Base-by-base conservation (phyloP, 2,329 filamentous ascomycete genomes). In the Penicillium capsulatum region DNA sequence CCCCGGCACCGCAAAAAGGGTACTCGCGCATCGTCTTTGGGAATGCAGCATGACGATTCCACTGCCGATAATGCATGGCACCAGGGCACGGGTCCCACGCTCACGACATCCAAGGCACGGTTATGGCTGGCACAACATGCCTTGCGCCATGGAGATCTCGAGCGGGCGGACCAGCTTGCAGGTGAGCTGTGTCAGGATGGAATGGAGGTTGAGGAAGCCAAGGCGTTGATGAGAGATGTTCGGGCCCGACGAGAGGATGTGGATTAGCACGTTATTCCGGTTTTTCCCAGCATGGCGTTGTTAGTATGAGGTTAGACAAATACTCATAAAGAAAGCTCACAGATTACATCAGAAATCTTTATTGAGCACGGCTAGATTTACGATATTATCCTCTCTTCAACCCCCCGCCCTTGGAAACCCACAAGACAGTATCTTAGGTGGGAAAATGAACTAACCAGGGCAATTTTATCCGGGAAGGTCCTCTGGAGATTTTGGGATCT, bases 101-200 rank as follows among this genome's bases (percentile, higher is more conserved):
- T 83, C 3, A 89, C 90, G 13, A 98, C 92, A 6, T 92, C 86
- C 53, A 94, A 89, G 59, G 92, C 92, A 5, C 78, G 92, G 15
- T 80, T 96, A 73, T 98, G 92, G 92, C 78, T 98, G 40, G 92
- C 92, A 11, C 80, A 81, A 40, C 84, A 83, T 68, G 84, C 88
- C 9, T 84, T 94, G 69, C 76, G 79, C 26, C 78, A 77, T 8
- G 81, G 81, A 27, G 88, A 95, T 63, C 86, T 86, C 54, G 72
- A 75, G 20, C 77, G 84, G 14, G 87, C 88, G 3, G 84, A 85
- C 66, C 80, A 87, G 47, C 70, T 97, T 29, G 90, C 89, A 0
- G 88, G 83, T 45, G 92, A 98, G 66, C 71, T 98, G 31, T 96
- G 90, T 61, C 88, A 96, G 65, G 92, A 98, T 65, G 92, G 92